A percentile compares a stretch with the other conserved stretches of the same genome.
Evolutionary conservation across 805 yeast species (phyloP).

Genomic region (Monosporozyma servazzii): DNA sequence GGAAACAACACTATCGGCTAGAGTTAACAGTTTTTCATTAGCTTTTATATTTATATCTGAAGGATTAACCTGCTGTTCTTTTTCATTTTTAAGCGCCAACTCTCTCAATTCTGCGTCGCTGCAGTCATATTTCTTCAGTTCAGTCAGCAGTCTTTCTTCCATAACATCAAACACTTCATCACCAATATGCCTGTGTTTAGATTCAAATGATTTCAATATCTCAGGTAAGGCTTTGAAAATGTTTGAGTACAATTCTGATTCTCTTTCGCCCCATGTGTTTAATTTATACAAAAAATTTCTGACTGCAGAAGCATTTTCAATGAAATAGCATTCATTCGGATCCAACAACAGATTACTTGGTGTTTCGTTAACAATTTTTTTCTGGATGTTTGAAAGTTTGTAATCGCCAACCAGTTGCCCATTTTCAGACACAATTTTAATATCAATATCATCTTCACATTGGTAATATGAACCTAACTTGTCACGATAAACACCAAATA

Average conservation of each 20-base stretch:
- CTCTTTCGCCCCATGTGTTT: slow-evolving; percentile 64
- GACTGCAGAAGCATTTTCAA: slow-evolving; percentile 50
- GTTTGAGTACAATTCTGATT: slow-evolving; percentile 47
- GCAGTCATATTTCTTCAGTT: slow-evolving; percentile 30
- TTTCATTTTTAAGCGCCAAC: not conserved
- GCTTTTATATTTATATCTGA: not conserved
- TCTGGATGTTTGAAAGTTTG: slow-evolving; percentile 30
- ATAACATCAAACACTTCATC: slow-evolving; percentile 36
- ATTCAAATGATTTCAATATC: slow-evolving; percentile 36
- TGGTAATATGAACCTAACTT: slow-evolving; percentile 13
- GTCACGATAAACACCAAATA: slow-evolving; percentile 14
- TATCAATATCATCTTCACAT: slow-evolving; percentile 11
- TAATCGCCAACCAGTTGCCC: slow-evolving; percentile 12
- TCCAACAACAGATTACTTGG: slow-evolving; percentile 44
- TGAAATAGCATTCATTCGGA: slow-evolving; percentile 54
- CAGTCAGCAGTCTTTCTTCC: slow-evolving; percentile 34
- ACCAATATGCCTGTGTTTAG: slow-evolving; percentile 48
- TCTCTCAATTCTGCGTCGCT: not conserved
- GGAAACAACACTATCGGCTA: slow-evolving; percentile 2
- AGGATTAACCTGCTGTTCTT: not conserved
- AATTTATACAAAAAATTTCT: slow-evolving; percentile 50
- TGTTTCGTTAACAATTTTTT: slow-evolving; percentile 59
- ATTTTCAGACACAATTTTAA: slow-evolving; percentile 13
- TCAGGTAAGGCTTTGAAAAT: not conserved
- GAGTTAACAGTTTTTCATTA: slow-evolving; percentile 8